Evolutionary conservation across 257 asterid genomes (phyloP).

Genomic region (Jaltomata sinuosa): DNA sequence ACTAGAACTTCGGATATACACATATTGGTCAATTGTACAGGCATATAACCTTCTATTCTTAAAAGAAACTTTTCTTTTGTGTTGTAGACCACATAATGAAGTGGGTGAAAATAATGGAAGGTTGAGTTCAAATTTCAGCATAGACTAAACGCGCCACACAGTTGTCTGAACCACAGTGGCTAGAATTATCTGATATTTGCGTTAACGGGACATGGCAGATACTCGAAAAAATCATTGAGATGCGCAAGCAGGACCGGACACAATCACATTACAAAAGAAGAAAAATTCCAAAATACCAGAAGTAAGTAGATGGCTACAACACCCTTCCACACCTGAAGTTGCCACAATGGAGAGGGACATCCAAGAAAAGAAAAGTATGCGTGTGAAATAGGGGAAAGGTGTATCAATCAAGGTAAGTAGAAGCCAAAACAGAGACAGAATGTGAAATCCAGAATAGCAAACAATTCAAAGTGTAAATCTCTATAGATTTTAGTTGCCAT

Average conservation of each 20-base stretch:
- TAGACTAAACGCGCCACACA: not conserved
- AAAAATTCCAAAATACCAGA: not conserved
- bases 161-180: not conserved
- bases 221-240: not conserved
- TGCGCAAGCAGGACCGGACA: not conserved
- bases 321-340: not conserved
- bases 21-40: not conserved
- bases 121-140: not conserved
- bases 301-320: not conserved
- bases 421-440: not conserved
- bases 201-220: not conserved
- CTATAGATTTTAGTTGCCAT: not conserved
- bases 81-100: not conserved
- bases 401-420: not conserved
- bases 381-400: not conserved
- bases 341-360: not conserved
- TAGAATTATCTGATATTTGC: not conserved
- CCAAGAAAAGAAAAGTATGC: not conserved
- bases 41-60: not conserved
- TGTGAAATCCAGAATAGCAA: not conserved
- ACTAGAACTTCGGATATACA: too few species aligned
- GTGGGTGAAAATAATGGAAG: not conserved
- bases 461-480: not conserved
- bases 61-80: not conserved
- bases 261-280: not conserved